Conservation (phyloP, 1,284 basidiomycete species). For the Irpex lacteus region DNA sequence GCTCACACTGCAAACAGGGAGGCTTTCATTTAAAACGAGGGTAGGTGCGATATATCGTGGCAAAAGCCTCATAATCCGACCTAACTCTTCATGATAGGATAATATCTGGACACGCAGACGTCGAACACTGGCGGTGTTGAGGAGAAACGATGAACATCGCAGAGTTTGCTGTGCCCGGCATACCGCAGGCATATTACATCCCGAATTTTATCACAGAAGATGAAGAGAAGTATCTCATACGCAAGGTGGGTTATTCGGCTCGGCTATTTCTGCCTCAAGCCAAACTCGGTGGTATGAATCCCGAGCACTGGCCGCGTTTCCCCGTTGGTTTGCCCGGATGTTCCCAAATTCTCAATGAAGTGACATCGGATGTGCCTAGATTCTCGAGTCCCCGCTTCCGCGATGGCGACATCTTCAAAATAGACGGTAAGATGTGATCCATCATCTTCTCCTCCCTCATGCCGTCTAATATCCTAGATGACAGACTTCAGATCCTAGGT, state of each 20-base stretch:
- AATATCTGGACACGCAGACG: neutral
- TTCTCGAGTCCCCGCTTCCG: slow-evolving; percentile 71
- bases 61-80: neutral
- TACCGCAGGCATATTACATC: slow-evolving; percentile 58
- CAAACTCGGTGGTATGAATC: neutral
- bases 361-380: slow-evolving; percentile 38
- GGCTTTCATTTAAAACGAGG: neutral
- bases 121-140: neutral
- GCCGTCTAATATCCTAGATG: neutral
- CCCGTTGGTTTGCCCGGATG: no score
- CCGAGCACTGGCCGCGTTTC: neutral
- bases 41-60: neutral
- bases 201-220: slow-evolving; percentile 77
- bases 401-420: slow-evolving; percentile 86
- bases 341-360: neutral
- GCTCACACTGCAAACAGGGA: neutral
- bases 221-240: slow-evolving; percentile 77
- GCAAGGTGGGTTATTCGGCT: slow-evolving; percentile 50
- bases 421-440: slow-evolving; percentile 51
- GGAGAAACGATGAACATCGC: neutral
- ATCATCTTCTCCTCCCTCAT: slow-evolving; percentile 1
- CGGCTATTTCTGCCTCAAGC: slow-evolving; percentile 3
- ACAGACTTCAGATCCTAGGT: slow-evolving; percentile 80
- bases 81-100: neutral
- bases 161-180: slow-evolving; percentile 17